These are phyloP conservation scores for Eutrema salsugineum DNA, from an alignment of 441 rosid genomes.

Conservation along the genomic window DNA sequence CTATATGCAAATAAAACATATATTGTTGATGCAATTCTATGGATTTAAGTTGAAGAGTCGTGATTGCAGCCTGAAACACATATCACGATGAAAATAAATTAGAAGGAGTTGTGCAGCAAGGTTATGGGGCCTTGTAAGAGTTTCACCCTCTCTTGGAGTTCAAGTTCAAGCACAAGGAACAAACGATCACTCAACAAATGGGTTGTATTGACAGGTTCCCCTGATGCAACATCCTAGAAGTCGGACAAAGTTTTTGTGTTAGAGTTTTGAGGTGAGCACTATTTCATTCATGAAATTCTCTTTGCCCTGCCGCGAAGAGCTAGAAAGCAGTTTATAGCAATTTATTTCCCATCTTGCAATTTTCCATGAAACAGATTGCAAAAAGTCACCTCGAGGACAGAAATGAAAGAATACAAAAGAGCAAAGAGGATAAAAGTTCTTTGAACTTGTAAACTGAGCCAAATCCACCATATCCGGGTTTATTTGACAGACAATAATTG, in stretches of 20 bases:
- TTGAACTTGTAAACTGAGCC: constrained; percentile 15
- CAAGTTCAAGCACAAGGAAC: constrained; percentile 61
- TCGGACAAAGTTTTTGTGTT: constrained; percentile 50
- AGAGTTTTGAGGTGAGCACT: constrained; percentile 42
- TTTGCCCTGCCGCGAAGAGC: constrained; percentile 31
- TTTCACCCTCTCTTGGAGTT: constrained; percentile 89
- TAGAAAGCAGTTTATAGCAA: constrained; percentile 33
- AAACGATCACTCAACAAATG: constrained; percentile 48
- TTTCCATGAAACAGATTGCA: constrained; percentile 11
- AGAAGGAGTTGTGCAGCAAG: background rate
- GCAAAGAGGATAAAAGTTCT: background rate
- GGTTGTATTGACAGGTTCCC: constrained; percentile 82
- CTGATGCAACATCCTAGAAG: constrained; percentile 43
- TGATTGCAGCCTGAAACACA: constrained; percentile 65
- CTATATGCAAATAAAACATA: no score
- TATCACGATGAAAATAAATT: background rate
- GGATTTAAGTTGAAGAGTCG: constrained; percentile 62
- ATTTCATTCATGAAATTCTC: constrained; percentile 50
- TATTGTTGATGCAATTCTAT: constrained; percentile 23
- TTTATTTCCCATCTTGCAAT: constrained; percentile 16
- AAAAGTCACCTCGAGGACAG: background rate
- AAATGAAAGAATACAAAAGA: background rate
- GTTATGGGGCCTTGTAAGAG: background rate
- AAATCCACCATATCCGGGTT: constrained; percentile 23
- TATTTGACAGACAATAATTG: background rate